Percentiles rank a stretch among this genome's conserved stretches.
Evolutionary conservation across 768 basidiomycete species (phyloP).

Genomic region (Scleroderma bovista): DNA sequence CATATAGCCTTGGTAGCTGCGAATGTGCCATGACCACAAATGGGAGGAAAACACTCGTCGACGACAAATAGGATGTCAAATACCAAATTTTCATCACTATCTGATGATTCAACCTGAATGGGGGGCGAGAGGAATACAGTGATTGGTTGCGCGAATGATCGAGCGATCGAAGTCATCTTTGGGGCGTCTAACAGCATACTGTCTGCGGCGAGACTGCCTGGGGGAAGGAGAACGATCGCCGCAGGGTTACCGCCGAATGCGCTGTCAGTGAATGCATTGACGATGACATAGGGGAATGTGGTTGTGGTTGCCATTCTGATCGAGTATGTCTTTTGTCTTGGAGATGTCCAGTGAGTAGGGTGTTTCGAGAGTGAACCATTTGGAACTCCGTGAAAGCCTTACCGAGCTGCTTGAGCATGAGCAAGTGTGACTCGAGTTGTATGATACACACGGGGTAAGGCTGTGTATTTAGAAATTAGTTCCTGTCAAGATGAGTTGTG

Average conservation of each 20-base stretch:
- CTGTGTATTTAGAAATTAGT: too few species aligned
- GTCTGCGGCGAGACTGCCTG: not conserved
- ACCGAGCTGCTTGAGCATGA: too few species aligned
- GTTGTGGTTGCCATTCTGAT: not conserved
- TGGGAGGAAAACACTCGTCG: slow-evolving; percentile 23
- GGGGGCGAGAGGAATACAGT: slow-evolving; percentile 29
- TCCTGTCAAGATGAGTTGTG: too few species aligned
- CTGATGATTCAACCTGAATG: slow-evolving; percentile 14
- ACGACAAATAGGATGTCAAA: slow-evolving; percentile 39
- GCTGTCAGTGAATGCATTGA: slow-evolving; percentile 40
- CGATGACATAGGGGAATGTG: slow-evolving; percentile 26
- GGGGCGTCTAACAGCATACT: not conserved
- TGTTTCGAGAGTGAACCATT: too few species aligned
- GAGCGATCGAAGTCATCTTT: slow-evolving; percentile 27
- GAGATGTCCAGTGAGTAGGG: too few species aligned
- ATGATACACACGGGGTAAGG: too few species aligned
- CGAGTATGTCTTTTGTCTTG: too few species aligned
- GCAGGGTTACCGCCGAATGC: slow-evolving; percentile 44
- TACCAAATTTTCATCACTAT: slow-evolving; percentile 7
- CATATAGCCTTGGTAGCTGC: slow-evolving; percentile 39
- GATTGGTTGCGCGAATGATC: slow-evolving; percentile 44
- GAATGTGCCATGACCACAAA: slow-evolving; percentile 44
- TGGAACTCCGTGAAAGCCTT: too few species aligned
- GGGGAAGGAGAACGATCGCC: slow-evolving; percentile 29
- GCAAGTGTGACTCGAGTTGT: too few species aligned